Base-by-base conservation (phyloP, 148 eudicot genomes). In the Nyssa sinensis region DNA sequence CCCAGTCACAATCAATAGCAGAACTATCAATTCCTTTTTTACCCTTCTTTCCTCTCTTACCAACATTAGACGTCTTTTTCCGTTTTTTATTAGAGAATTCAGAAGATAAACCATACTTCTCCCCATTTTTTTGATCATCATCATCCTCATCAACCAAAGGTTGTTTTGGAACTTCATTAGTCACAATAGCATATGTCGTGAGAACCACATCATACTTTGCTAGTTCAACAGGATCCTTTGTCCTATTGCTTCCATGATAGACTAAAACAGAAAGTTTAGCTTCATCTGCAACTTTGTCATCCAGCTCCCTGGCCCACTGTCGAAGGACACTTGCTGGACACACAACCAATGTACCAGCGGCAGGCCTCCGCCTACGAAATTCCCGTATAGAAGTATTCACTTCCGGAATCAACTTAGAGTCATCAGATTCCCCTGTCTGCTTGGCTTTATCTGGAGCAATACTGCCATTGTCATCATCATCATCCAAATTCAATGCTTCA, bases 271-370 rank as follows among this genome's bases (percentile, higher is more conserved):
- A 66, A 67, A 95, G 89, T 58, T 84, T 84, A 25, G 87, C 88
- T 69, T 81, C 92, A 10, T 81, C 77, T 12, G 86, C 49, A 66
- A 89, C 97, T 88, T 95, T 95, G 44, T 95, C 99, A 66, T 82
- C 88, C 80, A 95, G 83, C 82, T 95, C 99, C 77, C 94, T 79
- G 73, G 83, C 87, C 99, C 99, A 95, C 86, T 95, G 98, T 75
- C 97, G 86, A 81, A 95, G 87, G 77, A 95, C 94, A 80, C 94
- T 92, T 62, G 99, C 98, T 39, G 99, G 99, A 79, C 99, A 95
- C 67, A 95, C 94, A 72, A 95, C 88, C 82, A 95, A 81, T 75
- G 99, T 92, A 47, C 99, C 99, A n/a, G 99, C 98, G 68, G 89
- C 85, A n/a, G 93, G 93, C 73, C 91, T 95, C 78, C 79, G 81